phyloP scores from a whole-genome alignment of 805 yeast species.

The Candida verbasci region DNA sequence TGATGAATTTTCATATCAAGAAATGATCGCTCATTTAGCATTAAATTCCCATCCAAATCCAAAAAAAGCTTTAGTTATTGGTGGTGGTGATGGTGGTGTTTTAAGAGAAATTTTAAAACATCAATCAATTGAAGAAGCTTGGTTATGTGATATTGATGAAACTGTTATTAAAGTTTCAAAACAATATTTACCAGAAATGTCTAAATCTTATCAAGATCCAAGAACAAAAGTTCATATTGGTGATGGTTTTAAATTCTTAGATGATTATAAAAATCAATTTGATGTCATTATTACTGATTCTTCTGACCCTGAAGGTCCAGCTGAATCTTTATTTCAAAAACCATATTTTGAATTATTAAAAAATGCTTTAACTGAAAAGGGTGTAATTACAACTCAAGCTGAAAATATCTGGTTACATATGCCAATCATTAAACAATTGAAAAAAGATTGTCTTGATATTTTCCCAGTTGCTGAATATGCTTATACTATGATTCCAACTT shows the following conservation, averaged over 20 bases:
- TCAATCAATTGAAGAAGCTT: slow-evolving; percentile 78
- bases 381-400: slow-evolving; percentile 91
- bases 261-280: slow-evolving; percentile 75
- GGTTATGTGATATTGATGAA: slow-evolving; percentile 93
- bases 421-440: slow-evolving; percentile 75
- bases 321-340: slow-evolving; percentile 87
- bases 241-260: slow-evolving; percentile 95
- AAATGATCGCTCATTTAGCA: slow-evolving; percentile 95
- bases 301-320: slow-evolving; percentile 98
- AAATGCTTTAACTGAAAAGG: slow-evolving; percentile 88
- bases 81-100: slow-evolving; percentile 99
- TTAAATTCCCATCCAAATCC: slow-evolving; percentile 93
- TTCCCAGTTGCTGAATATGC: slow-evolving; percentile 93
- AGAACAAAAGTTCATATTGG: slow-evolving; percentile 88
- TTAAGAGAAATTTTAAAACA: slow-evolving; percentile 92
- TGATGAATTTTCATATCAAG: slow-evolving; percentile 97
- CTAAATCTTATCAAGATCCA: slow-evolving; percentile 80
- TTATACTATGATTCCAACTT: slow-evolving; percentile 90
- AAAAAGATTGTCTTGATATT: slow-evolving; percentile 73
- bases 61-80: slow-evolving; percentile 87
- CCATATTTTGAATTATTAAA: slow-evolving; percentile 81
- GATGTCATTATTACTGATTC: slow-evolving; percentile 97
- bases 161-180: slow-evolving; percentile 85
- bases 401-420: slow-evolving; percentile 93
- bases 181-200: slow-evolving; percentile 82